Evolutionary conservation across 169 alveolate species (phyloP).

Genomic region (Plasmodium inui): DNA sequence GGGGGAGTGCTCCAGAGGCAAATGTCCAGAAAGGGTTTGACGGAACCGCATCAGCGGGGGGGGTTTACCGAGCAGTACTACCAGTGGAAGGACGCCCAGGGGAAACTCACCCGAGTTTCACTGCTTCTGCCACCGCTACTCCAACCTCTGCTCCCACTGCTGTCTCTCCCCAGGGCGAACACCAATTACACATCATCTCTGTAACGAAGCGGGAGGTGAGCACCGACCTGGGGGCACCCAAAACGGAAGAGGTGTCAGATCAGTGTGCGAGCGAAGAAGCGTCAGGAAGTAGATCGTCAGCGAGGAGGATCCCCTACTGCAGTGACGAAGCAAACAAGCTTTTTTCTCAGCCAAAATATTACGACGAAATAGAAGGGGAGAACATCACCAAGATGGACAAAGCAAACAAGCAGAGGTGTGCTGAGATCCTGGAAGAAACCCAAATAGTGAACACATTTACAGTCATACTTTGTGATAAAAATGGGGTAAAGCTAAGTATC

Average conservation of each 20-base stretch:
- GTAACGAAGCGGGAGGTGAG: background rate
- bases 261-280: background rate
- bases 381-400: conserved; percentile 22
- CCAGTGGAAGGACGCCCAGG: background rate
- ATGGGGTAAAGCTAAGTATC: conserved; percentile 67
- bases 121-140: background rate
- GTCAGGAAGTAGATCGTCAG: background rate
- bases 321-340: background rate
- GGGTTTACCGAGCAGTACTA: background rate
- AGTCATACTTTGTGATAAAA: conserved; percentile 28
- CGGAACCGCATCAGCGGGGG: background rate
- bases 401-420: conserved; percentile 22
- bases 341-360: conserved; percentile 8
- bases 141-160: background rate
- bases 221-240: background rate
- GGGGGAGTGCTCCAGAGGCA: too few relatives aligned
- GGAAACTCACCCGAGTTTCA: background rate
- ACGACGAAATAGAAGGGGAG: conserved; percentile 9
- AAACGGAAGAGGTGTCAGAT: background rate
- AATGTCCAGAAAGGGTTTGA: background rate
- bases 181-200: background rate
- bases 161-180: background rate
- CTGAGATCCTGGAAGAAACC: conserved; percentile 9
- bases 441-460: conserved; percentile 34
- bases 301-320: background rate